Conservation (phyloP, 352 stramenopile genomes). For the Phytophthora sp. region DNA sequence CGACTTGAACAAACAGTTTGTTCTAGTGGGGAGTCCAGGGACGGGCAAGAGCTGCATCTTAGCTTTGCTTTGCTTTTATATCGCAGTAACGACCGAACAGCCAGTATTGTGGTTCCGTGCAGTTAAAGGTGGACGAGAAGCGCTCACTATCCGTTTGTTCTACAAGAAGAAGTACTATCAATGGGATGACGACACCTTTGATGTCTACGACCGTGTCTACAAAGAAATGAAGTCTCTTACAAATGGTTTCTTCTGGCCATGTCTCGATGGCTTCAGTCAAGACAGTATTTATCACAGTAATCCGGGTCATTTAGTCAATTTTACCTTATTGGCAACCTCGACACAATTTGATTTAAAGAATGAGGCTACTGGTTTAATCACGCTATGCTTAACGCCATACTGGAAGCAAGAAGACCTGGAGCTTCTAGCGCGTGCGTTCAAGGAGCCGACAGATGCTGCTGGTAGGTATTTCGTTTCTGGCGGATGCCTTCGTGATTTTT, state of each 20-base stretch:
- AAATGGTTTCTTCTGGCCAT: too few relatives aligned
- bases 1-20: conserved; percentile 6
- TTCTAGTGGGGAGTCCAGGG: conserved; percentile 8
- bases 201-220: conserved; percentile 1
- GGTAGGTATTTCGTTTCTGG: conserved; percentile 6
- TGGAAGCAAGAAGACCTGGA: conserved; percentile 7
- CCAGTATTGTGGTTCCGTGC: conserved; percentile 6
- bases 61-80: conserved; percentile 10
- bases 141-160: conserved; percentile 1
- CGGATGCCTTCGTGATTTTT: conserved; percentile 6
- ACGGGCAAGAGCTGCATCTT: conserved; percentile 22
- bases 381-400: conserved; percentile 6
- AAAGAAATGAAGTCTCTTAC: too few relatives aligned
- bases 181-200: not conserved
- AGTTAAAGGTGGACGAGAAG: not conserved
- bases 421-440: not conserved
- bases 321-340: not conserved
- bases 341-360: too few relatives aligned
- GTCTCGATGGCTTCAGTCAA: conserved; percentile 2
- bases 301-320: too few relatives aligned
- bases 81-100: not conserved
- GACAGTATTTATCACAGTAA: too few relatives aligned
- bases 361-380: too few relatives aligned
- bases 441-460: not conserved
- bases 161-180: conserved; percentile 6